Percentiles rank a stretch among this genome's conserved stretches.
These are phyloP conservation scores for Penicillium sp. DNA, from an alignment of 2,329 filamentous ascomycete species.

Conservation along the genomic window DNA sequence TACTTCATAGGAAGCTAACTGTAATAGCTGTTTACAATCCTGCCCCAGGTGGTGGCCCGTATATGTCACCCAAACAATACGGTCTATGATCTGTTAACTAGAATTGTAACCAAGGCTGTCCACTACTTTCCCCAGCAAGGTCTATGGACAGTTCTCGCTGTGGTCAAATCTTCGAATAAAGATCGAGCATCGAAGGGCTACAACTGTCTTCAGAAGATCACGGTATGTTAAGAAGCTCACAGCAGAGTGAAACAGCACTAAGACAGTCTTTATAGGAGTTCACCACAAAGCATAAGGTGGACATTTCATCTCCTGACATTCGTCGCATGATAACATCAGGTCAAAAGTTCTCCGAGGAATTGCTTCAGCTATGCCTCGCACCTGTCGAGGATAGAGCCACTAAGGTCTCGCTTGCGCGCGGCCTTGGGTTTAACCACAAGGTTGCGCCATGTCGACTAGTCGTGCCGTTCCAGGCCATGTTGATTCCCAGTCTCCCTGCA, in stretches of 20 bases:
- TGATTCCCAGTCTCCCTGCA: slow-evolving; percentile 78
- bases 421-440: slow-evolving; percentile 83
- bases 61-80: slow-evolving; percentile 81
- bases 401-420: slow-evolving; percentile 72
- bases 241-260: background rate
- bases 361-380: slow-evolving; percentile 77
- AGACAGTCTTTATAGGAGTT: slow-evolving; percentile 43
- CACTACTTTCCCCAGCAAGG: slow-evolving; percentile 85
- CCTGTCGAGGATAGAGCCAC: slow-evolving; percentile 71
- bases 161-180: slow-evolving; percentile 75
- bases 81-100: slow-evolving; percentile 74
- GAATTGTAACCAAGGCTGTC: slow-evolving; percentile 85
- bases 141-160: slow-evolving; percentile 85
- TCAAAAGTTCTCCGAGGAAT: slow-evolving; percentile 78
- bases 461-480: slow-evolving; percentile 80
- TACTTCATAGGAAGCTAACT: slow-evolving; percentile 15
- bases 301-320: slow-evolving; percentile 57
- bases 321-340: slow-evolving; percentile 73
- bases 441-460: slow-evolving; percentile 80
- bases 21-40: slow-evolving; percentile 56
- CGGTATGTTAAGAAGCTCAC: slow-evolving; percentile 24
- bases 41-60: slow-evolving; percentile 93
- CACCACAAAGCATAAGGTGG: slow-evolving; percentile 51
- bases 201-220: slow-evolving; percentile 43
- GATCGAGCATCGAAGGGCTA: slow-evolving; percentile 63